Percentiles rank a stretch among this genome's conserved stretches.
phyloP scores from a whole-genome alignment of 352 stramenopile species.

The Saprolegnia parasitica region DNA sequence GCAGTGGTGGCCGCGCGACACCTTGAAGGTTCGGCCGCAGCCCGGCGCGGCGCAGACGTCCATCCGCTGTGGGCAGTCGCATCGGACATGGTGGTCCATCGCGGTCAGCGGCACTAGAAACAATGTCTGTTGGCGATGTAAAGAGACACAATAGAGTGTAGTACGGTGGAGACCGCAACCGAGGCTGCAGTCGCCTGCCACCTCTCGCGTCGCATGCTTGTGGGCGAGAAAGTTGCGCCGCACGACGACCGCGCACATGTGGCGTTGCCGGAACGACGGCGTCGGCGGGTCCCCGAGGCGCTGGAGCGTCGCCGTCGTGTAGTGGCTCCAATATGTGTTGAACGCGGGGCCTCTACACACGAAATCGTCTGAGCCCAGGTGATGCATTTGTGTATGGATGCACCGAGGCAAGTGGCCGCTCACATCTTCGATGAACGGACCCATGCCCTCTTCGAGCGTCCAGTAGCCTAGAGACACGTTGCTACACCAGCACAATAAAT shows the following conservation, averaged over 20 bases:
- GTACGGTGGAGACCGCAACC: slow-evolving; percentile 36
- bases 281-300: slow-evolving; percentile 53
- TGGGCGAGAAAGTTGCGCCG: slow-evolving; percentile 58
- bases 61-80: slow-evolving; percentile 46
- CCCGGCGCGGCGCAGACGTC: slow-evolving; percentile 39
- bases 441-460: slow-evolving; percentile 71
- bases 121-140: neutral
- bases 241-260: slow-evolving; percentile 64
- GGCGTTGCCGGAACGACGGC: slow-evolving; percentile 56
- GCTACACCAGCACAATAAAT: too few relatives aligned
- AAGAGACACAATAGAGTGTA: neutral
- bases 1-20: neutral
- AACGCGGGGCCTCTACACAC: slow-evolving; percentile 43
- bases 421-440: slow-evolving; percentile 72
- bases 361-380: slow-evolving; percentile 23
- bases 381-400: neutral
- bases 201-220: slow-evolving; percentile 45
- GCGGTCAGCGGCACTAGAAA: slow-evolving; percentile 33
- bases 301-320: slow-evolving; percentile 41
- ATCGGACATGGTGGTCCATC: slow-evolving; percentile 51
- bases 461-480: slow-evolving; percentile 60
- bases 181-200: slow-evolving; percentile 42
- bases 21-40: slow-evolving; percentile 4
- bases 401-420: slow-evolving; percentile 29
- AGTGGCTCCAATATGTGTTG: slow-evolving; percentile 44